Conservation (phyloP, 176 grass and related monocot genomes). For the Phragmites australis region DNA sequence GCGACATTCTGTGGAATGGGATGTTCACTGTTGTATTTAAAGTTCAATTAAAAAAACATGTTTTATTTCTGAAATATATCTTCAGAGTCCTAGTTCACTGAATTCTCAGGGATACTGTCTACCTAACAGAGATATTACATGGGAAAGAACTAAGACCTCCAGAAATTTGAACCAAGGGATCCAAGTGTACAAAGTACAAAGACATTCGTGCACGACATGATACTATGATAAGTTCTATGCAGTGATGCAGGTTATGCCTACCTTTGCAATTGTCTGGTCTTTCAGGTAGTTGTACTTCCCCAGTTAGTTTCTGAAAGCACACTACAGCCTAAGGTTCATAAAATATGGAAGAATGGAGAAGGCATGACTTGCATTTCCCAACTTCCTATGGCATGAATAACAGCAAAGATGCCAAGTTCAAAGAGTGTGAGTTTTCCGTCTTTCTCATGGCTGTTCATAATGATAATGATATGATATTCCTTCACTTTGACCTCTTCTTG, state of each 20-base stretch:
- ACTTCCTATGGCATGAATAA: constrained; percentile 59
- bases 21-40: not conserved
- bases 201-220: not conserved
- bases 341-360: constrained; percentile 54
- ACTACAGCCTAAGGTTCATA: constrained; percentile 24
- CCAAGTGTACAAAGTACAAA: not conserved
- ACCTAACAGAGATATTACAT: not conserved
- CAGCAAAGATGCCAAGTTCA: constrained; percentile 50
- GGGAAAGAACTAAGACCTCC: not conserved
- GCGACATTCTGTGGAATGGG: not conserved
- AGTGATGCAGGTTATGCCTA: constrained; percentile 15
- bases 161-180: not conserved
- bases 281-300: constrained; percentile 31
- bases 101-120: not conserved
- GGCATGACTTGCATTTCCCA: constrained; percentile 73
- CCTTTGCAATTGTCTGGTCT: constrained; percentile 24
- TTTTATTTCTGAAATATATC: not conserved
- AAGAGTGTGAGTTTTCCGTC: constrained; percentile 62
- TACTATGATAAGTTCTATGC: constrained; percentile 9
- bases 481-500: constrained; percentile 36
- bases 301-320: constrained; percentile 32
- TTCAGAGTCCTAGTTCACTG: not conserved
- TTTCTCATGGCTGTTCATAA: constrained; percentile 27
- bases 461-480: constrained; percentile 36
- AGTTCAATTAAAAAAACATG: not conserved